Evolutionary conservation across 805 yeast genomes (phyloP).

Genomic region (Wickerhamomyces silvicola): DNA sequence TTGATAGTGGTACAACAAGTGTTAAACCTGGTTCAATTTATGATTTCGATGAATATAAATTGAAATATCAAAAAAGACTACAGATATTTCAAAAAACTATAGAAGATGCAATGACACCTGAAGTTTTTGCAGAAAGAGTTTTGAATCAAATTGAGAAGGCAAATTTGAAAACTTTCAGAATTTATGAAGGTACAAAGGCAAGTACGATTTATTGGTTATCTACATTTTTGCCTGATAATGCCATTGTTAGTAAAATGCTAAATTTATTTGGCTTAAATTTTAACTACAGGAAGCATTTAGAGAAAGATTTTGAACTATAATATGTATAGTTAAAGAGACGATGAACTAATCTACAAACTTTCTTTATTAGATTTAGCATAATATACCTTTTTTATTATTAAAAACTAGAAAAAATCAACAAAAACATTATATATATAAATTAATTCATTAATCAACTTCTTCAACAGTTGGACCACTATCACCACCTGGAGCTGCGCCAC

Average conservation of each 20-base stretch:
- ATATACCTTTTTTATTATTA: too few relatives aligned
- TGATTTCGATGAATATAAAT: constrained; percentile 14
- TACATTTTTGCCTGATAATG: constrained; percentile 7
- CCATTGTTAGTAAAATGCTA: constrained; percentile 11
- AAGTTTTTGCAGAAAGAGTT: constrained; percentile 32
- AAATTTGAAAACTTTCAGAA: constrained; percentile 9
- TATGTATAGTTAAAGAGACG: too few relatives aligned
- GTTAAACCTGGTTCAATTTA: constrained; percentile 15
- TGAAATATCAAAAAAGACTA: constrained; percentile 2
- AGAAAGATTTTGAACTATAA: too few relatives aligned
- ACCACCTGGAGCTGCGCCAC: constrained; percentile 52
- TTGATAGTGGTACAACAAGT: constrained; percentile 5
- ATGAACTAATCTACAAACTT: too few relatives aligned
- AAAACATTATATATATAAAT: too few relatives aligned
- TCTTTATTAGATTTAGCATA: too few relatives aligned
- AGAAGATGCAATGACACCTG: constrained; percentile 26
- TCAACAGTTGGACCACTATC: constrained; percentile 65
- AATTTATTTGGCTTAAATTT: constrained; percentile 16
- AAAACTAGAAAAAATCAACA: too few relatives aligned
- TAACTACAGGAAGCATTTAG: constrained; percentile 16
- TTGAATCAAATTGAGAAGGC: constrained; percentile 28
- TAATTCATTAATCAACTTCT: constrained; percentile 76
- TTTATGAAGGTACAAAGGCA: constrained; percentile 18
- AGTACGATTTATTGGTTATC: constrained; percentile 5
- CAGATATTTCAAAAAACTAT: constrained; percentile 3